Base-by-base conservation (phyloP, 306 rosid species). In the Fragaria iinumae region DNA sequence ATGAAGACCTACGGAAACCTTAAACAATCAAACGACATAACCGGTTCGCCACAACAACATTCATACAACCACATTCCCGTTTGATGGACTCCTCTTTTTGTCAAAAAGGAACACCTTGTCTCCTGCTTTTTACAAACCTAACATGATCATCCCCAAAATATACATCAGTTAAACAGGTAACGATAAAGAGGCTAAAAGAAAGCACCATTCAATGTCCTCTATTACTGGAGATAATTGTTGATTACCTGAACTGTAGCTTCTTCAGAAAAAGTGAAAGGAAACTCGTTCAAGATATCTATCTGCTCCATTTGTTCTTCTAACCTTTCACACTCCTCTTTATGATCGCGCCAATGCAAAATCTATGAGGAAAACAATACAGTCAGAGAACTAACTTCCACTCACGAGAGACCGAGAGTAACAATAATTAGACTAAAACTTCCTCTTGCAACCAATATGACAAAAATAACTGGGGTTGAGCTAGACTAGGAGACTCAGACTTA, bases 251-350 rank as follows among this genome's bases (percentile, higher is more conserved):
- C 27, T 1, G 96, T 92, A 74, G 89, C 84, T 81, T 95, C 92
- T 29, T 8, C 74, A 55, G 89, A 80, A 84, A 92, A 95, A 75
- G 97, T 82, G 82, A 95, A 95, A 62, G 99, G 99, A 75, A 84
- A 92, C 67, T 92, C 88, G 55, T 88, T 88, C 87, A 95, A 55
- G 59, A 72, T 43, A 52, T 80, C 87, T 20, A 86, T 79, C 20
- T 70, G 76, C 77, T 87, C 68, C 96, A 89, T 90, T 49, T 95
- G 98, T 50, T 82, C 84, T 69, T 89, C 88, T 56, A 95, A 87
- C 85, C 99, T 90, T 52, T 81, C 82, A 67, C 99, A 92, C 87
- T 95, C 99, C 39, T 82, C 90, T 81, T 92, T 92, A 77, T 92
- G 99, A 72, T 73, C 84, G 60, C 47, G 83, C 97, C 96, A 89